Evolutionary conservation across 148 eudicot species (phyloP), one percentile per base, ranked within the genome.

Genomic region (Persicaria maculosa): DNA sequence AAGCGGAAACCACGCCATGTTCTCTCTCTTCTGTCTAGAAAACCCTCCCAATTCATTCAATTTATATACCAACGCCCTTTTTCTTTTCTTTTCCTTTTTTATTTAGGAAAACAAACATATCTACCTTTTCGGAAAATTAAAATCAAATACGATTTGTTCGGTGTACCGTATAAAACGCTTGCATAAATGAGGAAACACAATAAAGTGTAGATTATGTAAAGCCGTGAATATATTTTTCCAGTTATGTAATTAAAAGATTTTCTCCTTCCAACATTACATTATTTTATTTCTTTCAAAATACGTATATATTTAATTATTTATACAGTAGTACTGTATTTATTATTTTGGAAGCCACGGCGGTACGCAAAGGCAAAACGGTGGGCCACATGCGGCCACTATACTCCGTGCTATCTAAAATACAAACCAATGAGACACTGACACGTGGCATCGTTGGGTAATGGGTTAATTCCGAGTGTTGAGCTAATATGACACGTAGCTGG

Each of bases 61-160:
- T 65, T 65, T 65, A 65, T 65, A 65, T 65, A 65, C 70, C 44
- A 12, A 43, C 70, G 19, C 46, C 4, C 65, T 16, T 59, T 59
- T 59, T 59, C 15, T 52, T 52, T 12, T 5, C 7, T n/a, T 19
- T 57, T 55, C 19, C 17, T 57, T 25, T 25, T 6, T 9, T 25
- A 17, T 19, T 57, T 57, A 9, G 14, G 46, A 43, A 10, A 12
- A 36, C 36, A 31, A 31, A 31, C 36, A 31, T 57, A 57, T 57
- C 62, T 25, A 19, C 31, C 62, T 57, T 19, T 57, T 57, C 17
- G 14, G 46, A 43, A 10, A 12, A 36, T 36, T 36, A 36, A 65
- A 65, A 43, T 45, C 70, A 5, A 40, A 61, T 59, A 59, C 43
- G 65, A 59, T 9, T 59, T 59, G 12, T 59, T 20, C 65, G 4